Evolutionary conservation across 176 grass and related monocot species (phyloP), one percentile per base, ranked within the genome.

Genomic region (Oryza glumipatula): DNA sequence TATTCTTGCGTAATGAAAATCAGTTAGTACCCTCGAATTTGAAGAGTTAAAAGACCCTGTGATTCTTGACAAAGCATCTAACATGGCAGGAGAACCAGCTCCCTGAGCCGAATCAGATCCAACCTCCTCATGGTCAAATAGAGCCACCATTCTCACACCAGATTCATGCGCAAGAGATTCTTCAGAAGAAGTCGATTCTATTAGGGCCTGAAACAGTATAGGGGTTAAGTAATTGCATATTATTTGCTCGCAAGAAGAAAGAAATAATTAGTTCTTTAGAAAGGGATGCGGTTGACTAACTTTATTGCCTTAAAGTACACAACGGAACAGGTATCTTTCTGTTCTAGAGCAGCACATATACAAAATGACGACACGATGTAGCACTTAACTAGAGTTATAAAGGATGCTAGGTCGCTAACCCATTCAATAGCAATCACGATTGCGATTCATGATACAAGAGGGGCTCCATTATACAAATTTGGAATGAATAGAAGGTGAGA

Each of bases 41-140:
- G 89, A 92, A 83, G 86, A 44, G 84, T 89, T 92, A 72, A 95
- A 95, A 69, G 79, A 94, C 47, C 89, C 81, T 73, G 96, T 95
- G 49, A 98, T 94, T 78, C 96, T 98, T 83, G 93, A 92, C 39
- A 98, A 89, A 94, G 96, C 89, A 92, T 98, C 96, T 38, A 98
- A 77, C 93, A 98, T 89, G 49, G 70, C 93, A 85, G 96, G 93
- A 51, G 96, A 98, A 85, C 96, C 96, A 81, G 96, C 96, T 61
- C 96, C 96, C 79, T 98, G 96, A 68, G 96, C 96, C 28, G 96
- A 98, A 88, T 95, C 28, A 78, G 96, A 95, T 39, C 96, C 96
- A 83, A 98, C 95, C 78, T 98, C 95, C 73, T 98, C 95, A 67
- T 98, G 93, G 79, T 98, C 95, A 91, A 98, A 98, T 32, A 98